Base-by-base conservation (phyloP, 2,329 filamentous ascomycete species). In the Diaporthe sp. region DNA sequence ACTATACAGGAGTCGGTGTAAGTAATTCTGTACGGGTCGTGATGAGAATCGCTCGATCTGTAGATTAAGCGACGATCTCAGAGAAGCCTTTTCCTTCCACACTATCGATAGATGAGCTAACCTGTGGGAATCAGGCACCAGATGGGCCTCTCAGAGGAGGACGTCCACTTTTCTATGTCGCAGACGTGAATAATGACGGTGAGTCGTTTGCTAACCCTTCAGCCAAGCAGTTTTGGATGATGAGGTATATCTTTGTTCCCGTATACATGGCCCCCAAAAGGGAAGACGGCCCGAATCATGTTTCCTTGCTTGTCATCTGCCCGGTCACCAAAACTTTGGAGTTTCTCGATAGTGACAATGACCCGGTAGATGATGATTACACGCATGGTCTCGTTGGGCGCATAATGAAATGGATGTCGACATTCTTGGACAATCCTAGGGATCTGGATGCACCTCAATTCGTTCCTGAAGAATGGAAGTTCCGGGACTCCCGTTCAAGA, bases 341-440 rank as follows among this genome's bases (percentile, higher is more conserved):
- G 6, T 61, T 25, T 22, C 34, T 61, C 12, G 57, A 61, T 12
- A 61, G 57, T 42, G 57, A 42, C 4, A 61, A 61, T 9, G 17
- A 37, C 10, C 57, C 34, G 22, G 22, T 6, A 4, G 34, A 61
- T 61, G 7, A 22, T 25, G n/a, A 39, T 12, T 61, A 61, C 12
- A 42, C 34, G 2, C 10, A 61, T 42, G 57, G 57, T 25, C 57
- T 61, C 5, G 34, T 61, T 6, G 57, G 57, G 12, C 34, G 57
- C 13, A n/a, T 61, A 15, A 61, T 61, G 57, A 37, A 61, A n/a
- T 61, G 57, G 57, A 61, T 61, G 57, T 61, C 57, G 10, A 59
- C 34, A n/a, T 39, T 59, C 57, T 17, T 59, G 22, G 57, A 61
- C 34, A 61, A 61, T 4, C 22, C 22, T 7, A 4, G 25, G 2